These are phyloP conservation scores for Vitis vinifera DNA, from an alignment of 164 flowering plant species.

Conservation along the genomic window ASM3070453v1 NC_081805.1:19136501-19137000, in stretches of 20 bases:
- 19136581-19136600: too few relatives aligned
- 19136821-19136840: conserved; percentile 60
- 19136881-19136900: conserved; percentile 56
- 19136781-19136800: conserved; percentile 6
- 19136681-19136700: too few relatives aligned
- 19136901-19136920: conserved; percentile 53
- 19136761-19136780: conserved; percentile 2
- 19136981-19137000: background rate
- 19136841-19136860: conserved; percentile 74
- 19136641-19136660: too few relatives aligned
- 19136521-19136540: too few relatives aligned
- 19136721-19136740: too few relatives aligned
- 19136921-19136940: conserved; percentile 58
- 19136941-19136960: conserved; percentile 74
- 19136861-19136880: conserved; percentile 66
- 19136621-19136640: too few relatives aligned
- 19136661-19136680: too few relatives aligned
- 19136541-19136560: too few relatives aligned
- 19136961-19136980: conserved; percentile 59
- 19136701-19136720: too few relatives aligned
- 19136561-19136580: too few relatives aligned
- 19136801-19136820: conserved; percentile 1
- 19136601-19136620: too few relatives aligned
- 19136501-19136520: too few relatives aligned
- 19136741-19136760: background rate